These are phyloP conservation scores for Coemansia sp. DNA, from an alignment of 192 early-diverging fungal genomes.

Conservation along the genomic window DNA sequence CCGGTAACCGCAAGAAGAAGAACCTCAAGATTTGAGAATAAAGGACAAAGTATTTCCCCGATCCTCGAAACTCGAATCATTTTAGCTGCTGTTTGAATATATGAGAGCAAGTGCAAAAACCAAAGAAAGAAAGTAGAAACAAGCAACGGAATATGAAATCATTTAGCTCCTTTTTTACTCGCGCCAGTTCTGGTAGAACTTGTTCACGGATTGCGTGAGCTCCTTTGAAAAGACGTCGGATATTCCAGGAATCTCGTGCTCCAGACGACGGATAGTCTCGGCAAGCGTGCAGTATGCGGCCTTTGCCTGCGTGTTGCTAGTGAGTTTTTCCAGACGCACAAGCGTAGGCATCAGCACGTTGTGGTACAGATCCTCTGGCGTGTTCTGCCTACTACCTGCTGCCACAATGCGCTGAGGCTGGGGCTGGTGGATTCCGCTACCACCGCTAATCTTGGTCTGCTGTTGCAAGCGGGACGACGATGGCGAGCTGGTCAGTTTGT, in stretches of 20 bases:
- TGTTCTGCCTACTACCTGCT: constrained; percentile 23
- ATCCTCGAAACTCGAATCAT: too few relatives aligned
- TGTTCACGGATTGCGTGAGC: constrained; percentile 49
- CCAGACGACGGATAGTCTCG: constrained; percentile 53
- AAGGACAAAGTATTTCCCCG: too few relatives aligned
- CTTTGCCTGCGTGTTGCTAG: constrained; percentile 51
- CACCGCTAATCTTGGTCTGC: constrained; percentile 6
- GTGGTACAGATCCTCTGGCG: constrained; percentile 53
- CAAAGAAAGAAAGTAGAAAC: constrained; percentile 1
- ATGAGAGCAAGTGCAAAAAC: constrained; percentile 1
- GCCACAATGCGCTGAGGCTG: constrained; percentile 32
- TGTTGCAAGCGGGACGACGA: constrained; percentile 17
- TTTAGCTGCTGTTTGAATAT: too few relatives aligned
- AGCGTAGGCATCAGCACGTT: constrained; percentile 55
- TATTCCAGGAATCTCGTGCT: constrained; percentile 57
- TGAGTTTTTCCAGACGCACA: constrained; percentile 48
- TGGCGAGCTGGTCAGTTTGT: constrained; percentile 26
- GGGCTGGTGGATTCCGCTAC: constrained; percentile 13
- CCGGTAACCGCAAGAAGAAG: constrained; percentile 64
- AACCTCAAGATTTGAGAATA: constrained; percentile 18
- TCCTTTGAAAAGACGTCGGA: constrained; percentile 56
- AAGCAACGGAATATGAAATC: neutral
- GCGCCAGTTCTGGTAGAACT: constrained; percentile 54
- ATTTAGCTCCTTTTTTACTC: constrained; percentile 10
- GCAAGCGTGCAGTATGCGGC: constrained; percentile 52